Conservation (phyloP, 345 rosid genomes). For the Cardiospermum halicacabum region DNA sequence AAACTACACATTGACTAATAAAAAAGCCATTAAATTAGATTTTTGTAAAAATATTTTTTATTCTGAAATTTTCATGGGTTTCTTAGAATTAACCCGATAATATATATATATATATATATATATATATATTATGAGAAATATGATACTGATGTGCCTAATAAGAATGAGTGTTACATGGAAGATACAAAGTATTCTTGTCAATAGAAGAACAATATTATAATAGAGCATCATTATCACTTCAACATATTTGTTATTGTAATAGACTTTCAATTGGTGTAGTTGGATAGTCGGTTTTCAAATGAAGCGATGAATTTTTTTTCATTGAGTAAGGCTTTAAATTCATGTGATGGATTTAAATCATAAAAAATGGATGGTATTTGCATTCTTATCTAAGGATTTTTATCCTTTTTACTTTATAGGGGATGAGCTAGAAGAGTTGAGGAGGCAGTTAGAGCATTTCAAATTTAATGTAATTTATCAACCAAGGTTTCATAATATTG, state of each 20-base stretch:
- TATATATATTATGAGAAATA: too few species aligned
- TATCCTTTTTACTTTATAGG: neutral
- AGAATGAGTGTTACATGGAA: neutral
- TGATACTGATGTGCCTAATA: neutral
- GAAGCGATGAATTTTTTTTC: neutral
- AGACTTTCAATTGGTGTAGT: neutral
- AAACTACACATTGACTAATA: too few species aligned
- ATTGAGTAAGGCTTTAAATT: neutral
- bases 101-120: too few species aligned
- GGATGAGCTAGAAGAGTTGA: neutral
- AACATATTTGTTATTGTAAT: neutral
- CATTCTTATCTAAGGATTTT: neutral
- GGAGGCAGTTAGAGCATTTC: neutral
- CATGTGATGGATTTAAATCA: neutral
- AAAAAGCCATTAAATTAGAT: too few species aligned
- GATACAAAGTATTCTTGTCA: neutral
- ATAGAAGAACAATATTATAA: too few species aligned
- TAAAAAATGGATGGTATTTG: neutral
- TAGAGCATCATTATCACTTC: neutral
- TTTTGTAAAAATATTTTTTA: too few species aligned
- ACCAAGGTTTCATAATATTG: neutral
- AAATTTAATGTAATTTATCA: neutral
- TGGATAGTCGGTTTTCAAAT: neutral
- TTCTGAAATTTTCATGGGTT: too few species aligned
- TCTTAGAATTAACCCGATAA: too few species aligned